Conservation (phyloP, 371 early-diverging fungal genomes). For the Circinella umbellata region DNA sequence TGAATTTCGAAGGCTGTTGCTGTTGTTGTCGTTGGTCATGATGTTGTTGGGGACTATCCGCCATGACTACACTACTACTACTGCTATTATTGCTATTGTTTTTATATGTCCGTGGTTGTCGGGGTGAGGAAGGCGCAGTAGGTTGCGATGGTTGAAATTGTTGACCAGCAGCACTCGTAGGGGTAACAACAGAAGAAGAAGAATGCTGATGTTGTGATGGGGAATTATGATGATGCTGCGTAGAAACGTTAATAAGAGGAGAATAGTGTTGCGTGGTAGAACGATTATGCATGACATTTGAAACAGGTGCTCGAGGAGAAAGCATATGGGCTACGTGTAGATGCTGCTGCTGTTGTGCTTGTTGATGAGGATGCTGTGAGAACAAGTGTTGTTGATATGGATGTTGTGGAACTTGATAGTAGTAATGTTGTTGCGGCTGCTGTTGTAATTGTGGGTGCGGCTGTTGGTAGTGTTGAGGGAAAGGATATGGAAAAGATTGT, state of each 20-base stretch:
- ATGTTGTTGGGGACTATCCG: background rate
- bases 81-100: too few relatives aligned
- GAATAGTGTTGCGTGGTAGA: background rate
- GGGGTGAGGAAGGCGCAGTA: too few relatives aligned
- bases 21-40: background rate
- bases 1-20: constrained; percentile 17
- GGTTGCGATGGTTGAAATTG: too few relatives aligned
- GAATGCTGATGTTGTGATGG: too few relatives aligned
- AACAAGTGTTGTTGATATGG: constrained; percentile 10
- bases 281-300: constrained; percentile 4
- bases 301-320: constrained; percentile 21
- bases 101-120: too few relatives aligned
- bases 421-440: constrained; percentile 2
- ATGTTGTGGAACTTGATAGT: constrained; percentile 13
- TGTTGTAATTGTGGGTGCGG: background rate
- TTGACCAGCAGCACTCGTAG: too few relatives aligned
- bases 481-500: background rate
- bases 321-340: constrained; percentile 19
- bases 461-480: background rate
- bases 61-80: too few relatives aligned
- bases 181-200: too few relatives aligned
- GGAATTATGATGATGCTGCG: background rate
- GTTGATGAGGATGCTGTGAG: background rate
- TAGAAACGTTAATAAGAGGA: background rate
- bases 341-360: constrained; percentile 15